These are phyloP conservation scores for Lactarius sanguifluus DNA, from an alignment of 768 basidiomycete genomes.

Conservation along the genomic window DNA sequence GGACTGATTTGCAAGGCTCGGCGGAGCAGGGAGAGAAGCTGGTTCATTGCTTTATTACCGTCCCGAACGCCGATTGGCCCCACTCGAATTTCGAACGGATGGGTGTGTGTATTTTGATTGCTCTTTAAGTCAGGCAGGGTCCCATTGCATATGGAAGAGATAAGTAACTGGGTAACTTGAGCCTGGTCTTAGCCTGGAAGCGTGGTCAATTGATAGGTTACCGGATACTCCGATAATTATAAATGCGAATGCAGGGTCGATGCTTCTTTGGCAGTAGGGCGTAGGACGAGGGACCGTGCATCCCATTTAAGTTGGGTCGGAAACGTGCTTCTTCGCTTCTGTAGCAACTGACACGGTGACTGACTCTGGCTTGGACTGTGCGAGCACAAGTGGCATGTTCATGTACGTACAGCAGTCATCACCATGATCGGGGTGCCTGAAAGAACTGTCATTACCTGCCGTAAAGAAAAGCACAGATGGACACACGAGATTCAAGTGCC, in stretches of 20 bases:
- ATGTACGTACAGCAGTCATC: background rate
- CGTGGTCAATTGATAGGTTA: background rate
- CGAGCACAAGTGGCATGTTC: too few relatives aligned
- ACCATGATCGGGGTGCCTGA: slow-evolving; percentile 3
- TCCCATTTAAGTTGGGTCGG: background rate
- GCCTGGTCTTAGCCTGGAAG: too few relatives aligned
- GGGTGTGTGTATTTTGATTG: background rate
- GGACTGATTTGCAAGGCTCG: background rate
- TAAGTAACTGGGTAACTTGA: too few relatives aligned
- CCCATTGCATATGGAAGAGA: too few relatives aligned
- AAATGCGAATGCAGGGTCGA: background rate
- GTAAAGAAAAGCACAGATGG: slow-evolving; percentile 14
- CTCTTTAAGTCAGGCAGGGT: background rate
- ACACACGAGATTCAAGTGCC: slow-evolving; percentile 11
- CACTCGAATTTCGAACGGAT: background rate
- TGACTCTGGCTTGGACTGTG: too few relatives aligned
- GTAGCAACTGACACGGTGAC: background rate
- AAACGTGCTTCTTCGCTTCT: background rate
- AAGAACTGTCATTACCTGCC: background rate
- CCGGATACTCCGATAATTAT: background rate
- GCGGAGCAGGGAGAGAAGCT: background rate
- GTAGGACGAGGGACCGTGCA: background rate
- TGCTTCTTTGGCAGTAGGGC: background rate
- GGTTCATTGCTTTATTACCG: background rate
- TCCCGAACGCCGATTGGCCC: slow-evolving; percentile 1